Evolutionary conservation across 306 rosid species (phyloP), one percentile per base, ranked within the genome.

Genomic region (Quercus aquifolioides): DNA sequence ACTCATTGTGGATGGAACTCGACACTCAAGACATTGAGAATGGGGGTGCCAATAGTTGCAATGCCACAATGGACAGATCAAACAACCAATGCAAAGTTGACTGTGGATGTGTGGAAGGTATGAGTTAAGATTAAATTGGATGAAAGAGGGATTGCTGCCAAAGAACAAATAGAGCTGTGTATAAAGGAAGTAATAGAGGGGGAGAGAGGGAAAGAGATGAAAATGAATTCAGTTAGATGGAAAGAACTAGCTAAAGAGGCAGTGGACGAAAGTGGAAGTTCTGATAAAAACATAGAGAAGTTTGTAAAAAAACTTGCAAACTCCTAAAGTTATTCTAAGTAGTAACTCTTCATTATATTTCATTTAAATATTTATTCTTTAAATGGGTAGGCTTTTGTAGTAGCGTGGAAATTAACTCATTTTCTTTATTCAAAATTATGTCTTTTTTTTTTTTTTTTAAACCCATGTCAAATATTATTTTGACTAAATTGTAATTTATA

Each of bases 261-360:
- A 4, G n/a, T 62, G 71, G 79, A 59, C 4, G 60, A 76, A 76
- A 72, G 79, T 28, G 79, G 79, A 4, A 76, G 72, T 54, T 76
- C 60, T 33, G 6, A 62, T 19, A 62, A 62, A 9, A 62, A 62
- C 56, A 62, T 76, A 12, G 52, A 35, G 35, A 72, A 76, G 14
- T 76, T 76, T 26, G 71, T 76, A 43, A 19, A 57, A 43, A 46
- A 46, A 46, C 52, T 46, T 46, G 52, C 3, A 46, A 0, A 46
- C 52, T 46, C 52, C 52, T 46, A 46, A 46, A 46, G 52, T 46
- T 46, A 46, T 8, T 46, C 13, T 46, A 46, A 46, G 52, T 46
- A 46, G 52, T 46, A 46, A 10, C 10, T 46, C 52, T 46, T 46
- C 52, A 46, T 46, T 46, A 46, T 11, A 2, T 46, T 38, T 11